These are phyloP conservation scores for Boletellus emodensis DNA, from an alignment of 768 basidiomycete species.

Conservation along the genomic window DNA sequence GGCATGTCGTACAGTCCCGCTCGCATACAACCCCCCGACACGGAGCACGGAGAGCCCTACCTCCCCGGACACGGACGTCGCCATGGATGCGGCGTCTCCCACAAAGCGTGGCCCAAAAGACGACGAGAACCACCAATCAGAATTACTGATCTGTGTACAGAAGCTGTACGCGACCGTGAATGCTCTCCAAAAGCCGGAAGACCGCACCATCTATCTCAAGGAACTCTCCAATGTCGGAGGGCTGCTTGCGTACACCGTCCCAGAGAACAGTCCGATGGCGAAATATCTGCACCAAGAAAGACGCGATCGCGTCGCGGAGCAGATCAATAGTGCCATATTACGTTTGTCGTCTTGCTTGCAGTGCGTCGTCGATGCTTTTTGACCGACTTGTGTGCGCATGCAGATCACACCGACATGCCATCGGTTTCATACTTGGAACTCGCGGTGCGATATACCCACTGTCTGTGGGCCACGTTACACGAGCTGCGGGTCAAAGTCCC, in stretches of 20 bases:
- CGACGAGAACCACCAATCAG: slow-evolving; percentile 41
- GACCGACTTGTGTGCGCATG: not conserved
- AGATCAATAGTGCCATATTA: slow-evolving; percentile 83
- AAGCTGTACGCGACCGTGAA: slow-evolving; percentile 64
- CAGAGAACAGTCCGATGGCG: slow-evolving; percentile 70
- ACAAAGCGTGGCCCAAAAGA: slow-evolving; percentile 23
- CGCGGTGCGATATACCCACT: slow-evolving; percentile 59
- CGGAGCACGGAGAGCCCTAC: slow-evolving; percentile 5
- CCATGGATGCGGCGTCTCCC: slow-evolving; percentile 3
- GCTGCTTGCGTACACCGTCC: slow-evolving; percentile 77
- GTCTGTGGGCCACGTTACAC: slow-evolving; percentile 55
- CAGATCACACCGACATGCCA: slow-evolving; percentile 51
- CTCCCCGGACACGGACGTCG: slow-evolving; percentile 9
- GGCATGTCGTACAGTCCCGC: slow-evolving; percentile 68
- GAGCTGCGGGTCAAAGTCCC: slow-evolving; percentile 46
- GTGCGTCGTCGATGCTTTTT: not conserved
- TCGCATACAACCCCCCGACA: slow-evolving; percentile 38
- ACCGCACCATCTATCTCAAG: slow-evolving; percentile 57
- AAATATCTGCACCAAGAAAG: slow-evolving; percentile 74
- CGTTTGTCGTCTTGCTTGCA: slow-evolving; percentile 44
- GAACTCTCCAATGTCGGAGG: slow-evolving; percentile 75
- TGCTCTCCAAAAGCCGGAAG: slow-evolving; percentile 49
- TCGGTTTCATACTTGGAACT: slow-evolving; percentile 62
- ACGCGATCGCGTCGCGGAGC: slow-evolving; percentile 79
- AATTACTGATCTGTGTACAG: slow-evolving; percentile 54